These are phyloP conservation scores for Cercophora scortea DNA, from an alignment of 495 filamentous ascomycete species.

Conservation along the genomic window DNA sequence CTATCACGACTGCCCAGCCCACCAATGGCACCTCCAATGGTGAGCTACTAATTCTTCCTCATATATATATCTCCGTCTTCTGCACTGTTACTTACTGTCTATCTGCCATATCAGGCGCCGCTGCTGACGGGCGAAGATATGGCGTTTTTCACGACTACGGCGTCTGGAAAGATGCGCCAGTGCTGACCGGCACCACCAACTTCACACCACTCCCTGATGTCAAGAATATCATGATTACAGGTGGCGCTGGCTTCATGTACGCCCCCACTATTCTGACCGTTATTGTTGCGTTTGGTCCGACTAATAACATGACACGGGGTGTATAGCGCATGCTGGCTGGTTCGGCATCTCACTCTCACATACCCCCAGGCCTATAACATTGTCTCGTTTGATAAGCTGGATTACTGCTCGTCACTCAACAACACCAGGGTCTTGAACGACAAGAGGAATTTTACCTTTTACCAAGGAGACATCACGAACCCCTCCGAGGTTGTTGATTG, in stretches of 20 bases:
- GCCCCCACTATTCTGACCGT: constrained; percentile 4
- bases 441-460: constrained; percentile 63
- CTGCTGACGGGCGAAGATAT: constrained; percentile 7
- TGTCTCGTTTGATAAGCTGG: constrained; percentile 69
- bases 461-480: constrained; percentile 62
- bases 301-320: constrained; percentile 2
- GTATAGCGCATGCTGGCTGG: constrained; percentile 58
- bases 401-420: constrained; percentile 64
- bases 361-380: constrained; percentile 65
- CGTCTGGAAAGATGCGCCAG: constrained; percentile 58
- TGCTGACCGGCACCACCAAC: constrained; percentile 54
- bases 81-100: background rate
- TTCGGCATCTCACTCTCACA: constrained; percentile 57
- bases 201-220: constrained; percentile 55
- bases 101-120: background rate
- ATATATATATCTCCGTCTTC: background rate
- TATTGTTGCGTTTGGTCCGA: no score
- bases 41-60: background rate
- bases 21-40: constrained; percentile 5
- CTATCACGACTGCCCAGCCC: background rate
- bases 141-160: constrained; percentile 44
- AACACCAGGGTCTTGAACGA: constrained; percentile 56
- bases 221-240: constrained; percentile 66
- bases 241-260: constrained; percentile 68
- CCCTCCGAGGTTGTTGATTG: constrained; percentile 51